Conservation (phyloP, 2,329 filamentous ascomycete genomes). For the Periglandula ipomoeae region DNA sequence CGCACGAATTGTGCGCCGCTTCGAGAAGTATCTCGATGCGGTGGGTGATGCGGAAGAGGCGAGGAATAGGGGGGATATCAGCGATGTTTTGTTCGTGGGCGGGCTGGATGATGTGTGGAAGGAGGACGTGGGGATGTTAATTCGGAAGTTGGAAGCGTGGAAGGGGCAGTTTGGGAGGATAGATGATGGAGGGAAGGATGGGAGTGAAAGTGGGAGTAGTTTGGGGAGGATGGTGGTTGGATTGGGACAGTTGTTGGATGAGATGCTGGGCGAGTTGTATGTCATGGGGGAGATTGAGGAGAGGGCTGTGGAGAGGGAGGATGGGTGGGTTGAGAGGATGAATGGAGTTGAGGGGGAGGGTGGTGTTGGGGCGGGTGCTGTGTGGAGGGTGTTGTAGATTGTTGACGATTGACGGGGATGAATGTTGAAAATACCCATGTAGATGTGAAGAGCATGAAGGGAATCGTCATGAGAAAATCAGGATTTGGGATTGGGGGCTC, state of each 20-base stretch:
- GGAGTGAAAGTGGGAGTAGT: constrained; percentile 26
- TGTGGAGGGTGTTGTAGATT: constrained; percentile 33
- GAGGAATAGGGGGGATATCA: constrained; percentile 24
- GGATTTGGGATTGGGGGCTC: no score
- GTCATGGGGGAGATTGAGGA: constrained; percentile 53
- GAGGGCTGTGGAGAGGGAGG: constrained; percentile 46
- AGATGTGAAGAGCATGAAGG: no score
- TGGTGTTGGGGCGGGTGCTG: constrained; percentile 33
- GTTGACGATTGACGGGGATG: no score
- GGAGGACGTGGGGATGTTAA: constrained; percentile 44
- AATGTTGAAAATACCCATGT: no score
- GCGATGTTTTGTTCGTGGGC: constrained; percentile 38
- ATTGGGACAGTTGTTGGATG: constrained; percentile 39
- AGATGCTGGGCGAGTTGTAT: constrained; percentile 54
- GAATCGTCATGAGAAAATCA: no score
- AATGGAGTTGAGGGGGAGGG: constrained; percentile 34
- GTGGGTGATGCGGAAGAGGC: constrained; percentile 38
- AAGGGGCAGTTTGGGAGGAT: constrained; percentile 37
- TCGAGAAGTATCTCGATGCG: constrained; percentile 49
- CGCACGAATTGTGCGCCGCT: constrained; percentile 42
- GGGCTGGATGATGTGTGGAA: constrained; percentile 50
- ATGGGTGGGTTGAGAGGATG: constrained; percentile 48
- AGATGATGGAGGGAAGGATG: no score
- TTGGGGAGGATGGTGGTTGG: constrained; percentile 38
- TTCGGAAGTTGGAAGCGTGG: constrained; percentile 47